phyloP scores from a whole-genome alignment of 1,284 basidiomycete species.

The Erythrobasidium hasegawianum region DNA sequence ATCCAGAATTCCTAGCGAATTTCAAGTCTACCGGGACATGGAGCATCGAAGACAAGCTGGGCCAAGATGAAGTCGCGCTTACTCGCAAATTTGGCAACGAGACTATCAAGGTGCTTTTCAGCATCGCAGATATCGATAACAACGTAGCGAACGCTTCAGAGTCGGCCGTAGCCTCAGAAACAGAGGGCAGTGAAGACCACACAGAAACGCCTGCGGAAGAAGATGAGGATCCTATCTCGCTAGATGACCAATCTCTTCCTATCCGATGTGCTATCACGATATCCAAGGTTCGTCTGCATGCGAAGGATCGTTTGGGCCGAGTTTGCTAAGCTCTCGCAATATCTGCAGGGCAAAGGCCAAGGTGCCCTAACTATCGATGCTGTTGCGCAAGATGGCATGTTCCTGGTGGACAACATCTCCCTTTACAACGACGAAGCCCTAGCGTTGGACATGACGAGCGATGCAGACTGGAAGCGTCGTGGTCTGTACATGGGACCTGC shows the following conservation, averaged over 20 bases:
- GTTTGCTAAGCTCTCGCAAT: too few relatives aligned
- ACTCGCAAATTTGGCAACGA: constrained; percentile 86
- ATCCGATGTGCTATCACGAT: constrained; percentile 75
- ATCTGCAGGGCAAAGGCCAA: constrained; percentile 46
- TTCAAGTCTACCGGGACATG: constrained; percentile 75
- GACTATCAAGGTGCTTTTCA: constrained; percentile 73
- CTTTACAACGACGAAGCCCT: constrained; percentile 71
- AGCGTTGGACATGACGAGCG: constrained; percentile 74
- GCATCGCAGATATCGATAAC: constrained; percentile 68
- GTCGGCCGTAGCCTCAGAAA: constrained; percentile 52
- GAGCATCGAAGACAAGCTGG: constrained; percentile 69
- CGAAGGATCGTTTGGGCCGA: too few relatives aligned
- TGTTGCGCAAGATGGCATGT: constrained; percentile 74
- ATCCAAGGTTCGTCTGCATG: constrained; percentile 70
- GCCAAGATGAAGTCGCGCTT: constrained; percentile 78
- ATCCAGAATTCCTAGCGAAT: constrained; percentile 71
- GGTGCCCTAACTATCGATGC: constrained; percentile 77
- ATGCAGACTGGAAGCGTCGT: constrained; percentile 88
- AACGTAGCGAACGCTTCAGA: constrained; percentile 44
- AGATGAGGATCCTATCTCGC: constrained; percentile 36
- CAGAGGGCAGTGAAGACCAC: constrained; percentile 48
- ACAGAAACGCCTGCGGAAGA: constrained; percentile 37
- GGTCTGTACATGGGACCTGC: constrained; percentile 88
- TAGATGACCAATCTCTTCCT: constrained; percentile 53
- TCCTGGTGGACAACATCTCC: constrained; percentile 82